phyloP scores from a whole-genome alignment of 768 basidiomycete genomes.

The Collybia sordida region DNA sequence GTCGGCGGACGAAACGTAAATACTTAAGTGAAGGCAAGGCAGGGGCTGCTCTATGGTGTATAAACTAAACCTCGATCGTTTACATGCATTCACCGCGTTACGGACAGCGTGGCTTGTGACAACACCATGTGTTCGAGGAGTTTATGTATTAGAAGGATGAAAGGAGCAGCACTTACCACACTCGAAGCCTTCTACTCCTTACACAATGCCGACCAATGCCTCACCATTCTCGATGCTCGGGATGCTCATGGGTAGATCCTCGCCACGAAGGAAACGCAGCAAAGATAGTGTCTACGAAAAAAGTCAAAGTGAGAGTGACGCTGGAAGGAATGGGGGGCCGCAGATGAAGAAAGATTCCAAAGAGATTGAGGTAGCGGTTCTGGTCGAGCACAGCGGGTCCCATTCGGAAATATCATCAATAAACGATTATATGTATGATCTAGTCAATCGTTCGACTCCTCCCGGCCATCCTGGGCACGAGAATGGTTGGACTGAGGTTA shows the following conservation, averaged over 20 bases:
- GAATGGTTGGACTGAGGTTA: conserved; percentile 8
- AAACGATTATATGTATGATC: not conserved
- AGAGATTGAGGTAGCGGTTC: not conserved
- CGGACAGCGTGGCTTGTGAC: not conserved
- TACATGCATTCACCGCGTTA: conserved; percentile 4
- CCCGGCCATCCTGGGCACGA: conserved; percentile 4
- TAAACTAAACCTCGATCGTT: not conserved
- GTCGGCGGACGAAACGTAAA: not conserved
- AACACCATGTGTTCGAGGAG: not conserved
- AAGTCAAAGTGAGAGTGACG: too few species aligned
- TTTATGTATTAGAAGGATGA: not conserved
- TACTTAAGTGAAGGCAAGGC: not conserved
- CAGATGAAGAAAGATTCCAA: not conserved
- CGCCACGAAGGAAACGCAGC: conserved; percentile 3
- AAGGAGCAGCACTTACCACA: not conserved
- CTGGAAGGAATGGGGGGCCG: too few species aligned
- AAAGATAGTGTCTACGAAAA: too few species aligned
- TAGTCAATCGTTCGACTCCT: not conserved
- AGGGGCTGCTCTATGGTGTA: not conserved
- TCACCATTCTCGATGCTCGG: conserved; percentile 17
- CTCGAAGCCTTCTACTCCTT: not conserved
- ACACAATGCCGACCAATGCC: conserved; percentile 6
- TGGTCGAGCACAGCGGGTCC: not conserved
- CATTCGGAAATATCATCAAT: not conserved
- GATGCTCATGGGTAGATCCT: conserved; percentile 12